Base-by-base conservation (phyloP, 805 yeast genomes). In the Pichia sporocuriosa region DNA sequence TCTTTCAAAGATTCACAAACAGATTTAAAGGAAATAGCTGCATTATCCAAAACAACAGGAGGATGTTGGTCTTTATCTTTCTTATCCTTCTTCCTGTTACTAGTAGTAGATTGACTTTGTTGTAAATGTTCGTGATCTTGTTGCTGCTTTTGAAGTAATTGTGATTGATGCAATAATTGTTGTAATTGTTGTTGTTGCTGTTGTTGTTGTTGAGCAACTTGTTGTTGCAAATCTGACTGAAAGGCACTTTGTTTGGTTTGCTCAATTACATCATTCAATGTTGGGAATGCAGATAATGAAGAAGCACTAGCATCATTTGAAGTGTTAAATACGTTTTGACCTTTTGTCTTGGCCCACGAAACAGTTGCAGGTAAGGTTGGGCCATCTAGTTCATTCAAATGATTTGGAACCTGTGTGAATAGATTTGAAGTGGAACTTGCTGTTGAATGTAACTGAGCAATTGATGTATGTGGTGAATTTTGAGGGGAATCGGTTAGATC, bases 351-450 rank as follows among this genome's bases (percentile, higher is more conserved):
- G 48, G 56, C 80, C 89, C 89, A 81, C 4, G 83, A 77, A 1
- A 82, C 85, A 16, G 87, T 73, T 1, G 82, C 72, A 8, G 93
- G 93, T 39, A 84, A 68, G 10, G 49, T 39, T 7, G 47, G 43
- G 3, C 79, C 56, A 28, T 51, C 38, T 16, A n/a, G 21, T 6
- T 35, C 55, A 20, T 45, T 46, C 35, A 4, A 40, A 41, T 32
- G 32, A 31, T 19, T 21, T 15, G 28, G 11, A 10, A 13, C 22
- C 16, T 19, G 13, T 7, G n/a, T 6, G 10, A 23, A 30, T 6
- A 23, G 21, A 7, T 25, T 19, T 6, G 35, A n/a, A 17, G 31
- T 30, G 7, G 28, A 6, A 17, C 10, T 33, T 10, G 51, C 25
- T 12, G 39, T 17, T 17, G 27, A 21, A 17, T 34, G 35, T 16